Evolutionary conservation across 139 green algal species (phyloP).

Genomic region (Haematococcus sp.): DNA sequence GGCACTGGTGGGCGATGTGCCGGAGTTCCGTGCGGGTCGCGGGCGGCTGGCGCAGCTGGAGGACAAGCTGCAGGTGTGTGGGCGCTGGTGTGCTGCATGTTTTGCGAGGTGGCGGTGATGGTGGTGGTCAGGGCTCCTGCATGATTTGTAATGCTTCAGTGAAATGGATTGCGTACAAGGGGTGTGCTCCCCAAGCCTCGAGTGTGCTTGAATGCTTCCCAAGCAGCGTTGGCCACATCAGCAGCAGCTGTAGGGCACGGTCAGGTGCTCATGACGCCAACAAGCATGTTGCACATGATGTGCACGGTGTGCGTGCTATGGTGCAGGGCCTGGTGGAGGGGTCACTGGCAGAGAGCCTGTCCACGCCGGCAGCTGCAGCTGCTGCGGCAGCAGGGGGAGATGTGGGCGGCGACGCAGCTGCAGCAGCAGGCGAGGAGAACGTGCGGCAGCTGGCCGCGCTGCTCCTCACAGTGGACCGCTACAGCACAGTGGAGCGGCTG

Average conservation of each 20-base stretch:
- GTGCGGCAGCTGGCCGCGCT: slow-evolving; percentile 33
- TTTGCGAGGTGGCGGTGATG: too few relatives aligned
- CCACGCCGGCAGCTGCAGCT: slow-evolving; percentile 11
- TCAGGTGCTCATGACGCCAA: too few relatives aligned
- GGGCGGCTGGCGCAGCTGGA: slow-evolving; percentile 67
- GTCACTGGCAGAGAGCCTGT: slow-evolving; percentile 67
- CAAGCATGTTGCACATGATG: too few relatives aligned
- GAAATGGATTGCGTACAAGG: neutral
- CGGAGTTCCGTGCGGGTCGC: slow-evolving; percentile 66
- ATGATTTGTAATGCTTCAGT: too few relatives aligned
- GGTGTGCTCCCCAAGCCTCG: neutral
- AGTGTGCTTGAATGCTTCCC: too few relatives aligned
- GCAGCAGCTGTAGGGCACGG: too few relatives aligned
- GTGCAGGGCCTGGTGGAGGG: slow-evolving; percentile 66
- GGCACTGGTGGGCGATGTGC: slow-evolving; percentile 62
- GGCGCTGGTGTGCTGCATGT: too few relatives aligned
- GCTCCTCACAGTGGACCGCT: slow-evolving; percentile 53
- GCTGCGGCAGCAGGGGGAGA: neutral
- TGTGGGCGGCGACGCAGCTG: neutral
- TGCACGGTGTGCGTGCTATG: too few relatives aligned
- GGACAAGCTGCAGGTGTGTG: slow-evolving; percentile 65
- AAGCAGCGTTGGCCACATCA: too few relatives aligned
- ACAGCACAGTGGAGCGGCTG: slow-evolving; percentile 50
- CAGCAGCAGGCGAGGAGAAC: slow-evolving; percentile 17
- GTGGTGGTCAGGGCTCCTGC: too few relatives aligned